A percentile compares a stretch with the other conserved stretches of the same genome.
These are phyloP conservation scores for Diaporthe sp. DNA, from an alignment of 2,329 filamentous ascomycete species.

Conservation along the genomic window DNA sequence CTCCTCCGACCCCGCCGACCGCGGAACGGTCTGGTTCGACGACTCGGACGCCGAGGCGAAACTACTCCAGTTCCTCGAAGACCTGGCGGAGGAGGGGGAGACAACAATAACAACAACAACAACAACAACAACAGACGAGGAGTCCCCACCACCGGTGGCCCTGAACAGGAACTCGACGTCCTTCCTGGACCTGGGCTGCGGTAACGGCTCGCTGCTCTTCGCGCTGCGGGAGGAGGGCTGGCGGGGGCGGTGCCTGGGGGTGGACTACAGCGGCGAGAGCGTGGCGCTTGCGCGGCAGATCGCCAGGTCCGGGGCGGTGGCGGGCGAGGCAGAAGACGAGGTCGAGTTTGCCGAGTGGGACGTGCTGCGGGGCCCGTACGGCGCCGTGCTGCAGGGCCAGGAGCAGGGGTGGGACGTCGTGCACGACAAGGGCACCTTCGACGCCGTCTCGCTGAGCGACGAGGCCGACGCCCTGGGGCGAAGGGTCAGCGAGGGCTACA, in stretches of 20 bases:
- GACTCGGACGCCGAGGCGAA: constrained; percentile 90
- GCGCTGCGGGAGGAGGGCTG: constrained; percentile 76
- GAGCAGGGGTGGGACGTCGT: constrained; percentile 82
- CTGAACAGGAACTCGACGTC: constrained; percentile 52
- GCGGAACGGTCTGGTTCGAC: constrained; percentile 95
- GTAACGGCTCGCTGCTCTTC: constrained; percentile 93
- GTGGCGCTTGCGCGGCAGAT: constrained; percentile 79
- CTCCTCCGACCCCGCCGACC: constrained; percentile 76
- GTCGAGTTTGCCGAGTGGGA: constrained; percentile 70
- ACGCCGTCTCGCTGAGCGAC: constrained; percentile 84
- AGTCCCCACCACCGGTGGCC: not conserved
- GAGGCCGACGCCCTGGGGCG: constrained; percentile 63
- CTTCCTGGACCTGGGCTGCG: constrained; percentile 90
- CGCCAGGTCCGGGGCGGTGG: constrained; percentile 44
- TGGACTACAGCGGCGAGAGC: constrained; percentile 86
- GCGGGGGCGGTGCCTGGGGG: constrained; percentile 78
- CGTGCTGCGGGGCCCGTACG: constrained; percentile 60
- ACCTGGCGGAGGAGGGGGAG: constrained; percentile 40
- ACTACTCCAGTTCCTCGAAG: constrained; percentile 75
- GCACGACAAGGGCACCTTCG: constrained; percentile 98
- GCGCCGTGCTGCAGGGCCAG: constrained; percentile 45
- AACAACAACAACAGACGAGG: not conserved
- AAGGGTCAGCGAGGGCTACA: constrained; percentile 80
- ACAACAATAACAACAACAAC: not conserved
- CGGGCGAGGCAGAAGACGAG: constrained; percentile 29